Conservation (phyloP, 2,329 filamentous ascomycete species). For the Calonectria hongkongensis region DNA sequence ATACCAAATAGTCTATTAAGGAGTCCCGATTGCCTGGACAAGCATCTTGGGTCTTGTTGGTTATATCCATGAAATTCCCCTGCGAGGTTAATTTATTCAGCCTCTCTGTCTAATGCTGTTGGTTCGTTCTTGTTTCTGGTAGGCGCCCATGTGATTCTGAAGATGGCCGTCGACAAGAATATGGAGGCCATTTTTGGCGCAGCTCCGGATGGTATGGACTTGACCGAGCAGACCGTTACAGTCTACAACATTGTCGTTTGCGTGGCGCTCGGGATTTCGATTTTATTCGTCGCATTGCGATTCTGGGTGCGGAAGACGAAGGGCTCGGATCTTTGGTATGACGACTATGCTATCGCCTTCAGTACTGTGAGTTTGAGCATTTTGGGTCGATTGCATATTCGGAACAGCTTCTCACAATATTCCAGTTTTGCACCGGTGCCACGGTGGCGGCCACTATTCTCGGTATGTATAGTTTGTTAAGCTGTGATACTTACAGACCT, state of each 20-base stretch:
- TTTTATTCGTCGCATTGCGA: slow-evolving; percentile 27
- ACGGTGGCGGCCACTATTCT: slow-evolving; percentile 37
- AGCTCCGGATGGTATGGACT: slow-evolving; percentile 32
- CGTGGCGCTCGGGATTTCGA: slow-evolving; percentile 31
- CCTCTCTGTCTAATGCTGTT: slow-evolving; percentile 26
- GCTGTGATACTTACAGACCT: no score
- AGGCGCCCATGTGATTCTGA: slow-evolving; percentile 5
- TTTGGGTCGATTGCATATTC: neutral
- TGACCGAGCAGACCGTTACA: slow-evolving; percentile 29
- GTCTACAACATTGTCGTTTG: slow-evolving; percentile 39
- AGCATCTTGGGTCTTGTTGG: slow-evolving; percentile 4
- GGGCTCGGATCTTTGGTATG: slow-evolving; percentile 34
- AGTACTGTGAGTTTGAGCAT: slow-evolving; percentile 28
- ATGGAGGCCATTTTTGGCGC: slow-evolving; percentile 36
- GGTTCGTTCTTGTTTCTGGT: slow-evolving; percentile 17
- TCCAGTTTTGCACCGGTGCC: slow-evolving; percentile 24
- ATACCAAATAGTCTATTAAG: slow-evolving; percentile 32
- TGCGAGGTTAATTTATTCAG: neutral
- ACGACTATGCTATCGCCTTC: slow-evolving; percentile 38
- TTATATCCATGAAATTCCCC: slow-evolving; percentile 11
- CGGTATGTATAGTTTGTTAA: slow-evolving; percentile 25
- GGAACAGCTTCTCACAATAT: neutral
- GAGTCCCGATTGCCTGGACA: slow-evolving; percentile 29
- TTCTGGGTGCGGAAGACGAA: slow-evolving; percentile 35
- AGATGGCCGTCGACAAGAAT: slow-evolving; percentile 31